These are phyloP conservation scores for Macroventuria anomochaeta DNA, from an alignment of 2,329 filamentous ascomycete genomes.

Conservation along the genomic window DNA sequence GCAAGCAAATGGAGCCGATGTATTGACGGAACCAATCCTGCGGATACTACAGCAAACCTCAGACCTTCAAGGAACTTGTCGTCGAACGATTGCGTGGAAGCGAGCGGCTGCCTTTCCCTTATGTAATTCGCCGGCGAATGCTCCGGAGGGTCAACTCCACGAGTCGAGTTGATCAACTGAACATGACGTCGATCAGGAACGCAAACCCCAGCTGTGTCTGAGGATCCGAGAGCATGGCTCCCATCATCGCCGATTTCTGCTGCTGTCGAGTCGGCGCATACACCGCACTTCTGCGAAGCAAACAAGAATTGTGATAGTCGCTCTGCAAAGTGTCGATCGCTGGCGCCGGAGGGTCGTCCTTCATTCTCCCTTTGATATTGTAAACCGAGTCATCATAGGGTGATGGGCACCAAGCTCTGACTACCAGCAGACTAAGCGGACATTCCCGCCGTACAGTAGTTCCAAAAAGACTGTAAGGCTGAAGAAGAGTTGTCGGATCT, in stretches of 20 bases:
- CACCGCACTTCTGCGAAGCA: constrained; percentile 3
- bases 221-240: neutral
- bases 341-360: neutral
- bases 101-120: neutral
- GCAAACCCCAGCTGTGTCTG: constrained; percentile 5
- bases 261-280: neutral
- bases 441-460: constrained; percentile 20
- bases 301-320: neutral
- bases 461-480: constrained; percentile 15
- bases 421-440: constrained; percentile 20
- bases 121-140: constrained; percentile 10
- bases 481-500: constrained; percentile 19
- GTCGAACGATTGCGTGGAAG: neutral
- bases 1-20: neutral
- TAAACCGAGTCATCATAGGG: constrained; percentile 4
- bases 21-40: neutral
- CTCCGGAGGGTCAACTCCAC: constrained; percentile 3
- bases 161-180: constrained; percentile 10
- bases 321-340: neutral
- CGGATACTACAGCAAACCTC: constrained; percentile 1
- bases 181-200: constrained; percentile 16
- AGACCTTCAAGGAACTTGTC: neutral
- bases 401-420: constrained; percentile 9
- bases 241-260: constrained; percentile 1
- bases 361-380: neutral